Evolutionary conservation across 164 flowering plant genomes (phyloP).

Genomic region (Aristolochia californica): DNA sequence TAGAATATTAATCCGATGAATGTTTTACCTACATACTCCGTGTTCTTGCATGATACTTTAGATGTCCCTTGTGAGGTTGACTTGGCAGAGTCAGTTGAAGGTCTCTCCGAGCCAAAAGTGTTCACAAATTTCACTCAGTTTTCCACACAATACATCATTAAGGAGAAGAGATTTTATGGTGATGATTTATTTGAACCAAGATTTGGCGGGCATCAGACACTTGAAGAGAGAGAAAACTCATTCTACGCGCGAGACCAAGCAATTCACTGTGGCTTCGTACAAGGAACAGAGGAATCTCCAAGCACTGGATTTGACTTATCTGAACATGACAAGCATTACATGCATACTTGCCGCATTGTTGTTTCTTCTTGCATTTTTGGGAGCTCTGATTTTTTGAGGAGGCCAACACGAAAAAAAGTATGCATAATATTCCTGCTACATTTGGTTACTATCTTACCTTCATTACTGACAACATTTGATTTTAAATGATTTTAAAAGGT

Average conservation of each 20-base stretch:
- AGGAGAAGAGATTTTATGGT: conserved; percentile 31
- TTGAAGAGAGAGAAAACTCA: conserved; percentile 73
- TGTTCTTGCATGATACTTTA: conserved; percentile 17
- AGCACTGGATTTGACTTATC: conserved; percentile 77
- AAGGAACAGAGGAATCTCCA: conserved; percentile 43
- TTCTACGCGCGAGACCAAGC: conserved; percentile 64
- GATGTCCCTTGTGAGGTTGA: conserved; percentile 68
- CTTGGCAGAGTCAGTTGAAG: conserved; percentile 40
- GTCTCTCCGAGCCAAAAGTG: conserved; percentile 49
- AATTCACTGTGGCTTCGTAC: conserved; percentile 90
- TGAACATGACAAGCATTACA: conserved; percentile 50
- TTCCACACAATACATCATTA: conserved; percentile 40
- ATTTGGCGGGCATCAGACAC: conserved; percentile 92
- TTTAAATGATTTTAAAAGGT: no score
- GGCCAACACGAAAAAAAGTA: conserved; percentile 76
- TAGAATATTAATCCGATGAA: not conserved
- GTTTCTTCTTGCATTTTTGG: conserved; percentile 98
- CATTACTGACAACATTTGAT: no score
- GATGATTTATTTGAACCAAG: conserved; percentile 28
- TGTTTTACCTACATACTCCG: not conserved
- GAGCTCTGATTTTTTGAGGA: conserved; percentile 79
- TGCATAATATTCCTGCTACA: not conserved
- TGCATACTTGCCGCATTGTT: conserved; percentile 57
- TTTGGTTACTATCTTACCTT: not conserved
- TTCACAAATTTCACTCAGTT: conserved; percentile 42